phyloP scores from a whole-genome alignment of 139 green algal species.

The Picochlorum sp. region DNA sequence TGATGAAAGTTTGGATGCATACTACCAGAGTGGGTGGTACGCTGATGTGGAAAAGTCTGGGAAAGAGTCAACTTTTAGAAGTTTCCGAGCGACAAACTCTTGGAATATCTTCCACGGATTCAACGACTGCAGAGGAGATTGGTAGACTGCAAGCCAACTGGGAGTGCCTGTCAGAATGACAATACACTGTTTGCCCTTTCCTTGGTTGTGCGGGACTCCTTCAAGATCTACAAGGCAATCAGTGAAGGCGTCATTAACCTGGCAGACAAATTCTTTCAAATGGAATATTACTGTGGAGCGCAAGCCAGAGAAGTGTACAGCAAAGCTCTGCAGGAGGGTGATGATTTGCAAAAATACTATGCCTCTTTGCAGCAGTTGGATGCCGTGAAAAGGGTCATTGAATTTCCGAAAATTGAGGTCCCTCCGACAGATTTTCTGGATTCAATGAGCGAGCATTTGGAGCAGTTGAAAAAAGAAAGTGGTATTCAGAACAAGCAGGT shows the following conservation, averaged over 20 bases:
- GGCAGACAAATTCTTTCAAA: slow-evolving; percentile 90
- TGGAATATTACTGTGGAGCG: slow-evolving; percentile 61
- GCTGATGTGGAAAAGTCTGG: slow-evolving; percentile 30
- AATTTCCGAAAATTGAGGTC: slow-evolving; percentile 58
- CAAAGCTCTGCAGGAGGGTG: slow-evolving; percentile 51
- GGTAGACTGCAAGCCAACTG: slow-evolving; percentile 74
- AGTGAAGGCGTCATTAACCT: slow-evolving; percentile 93
- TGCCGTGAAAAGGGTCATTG: slow-evolving; percentile 24
- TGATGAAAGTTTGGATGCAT: slow-evolving; percentile 68
- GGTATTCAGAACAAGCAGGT: background rate
- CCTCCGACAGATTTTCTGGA: slow-evolving; percentile 76
- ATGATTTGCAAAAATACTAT: slow-evolving; percentile 44
- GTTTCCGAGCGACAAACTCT: slow-evolving; percentile 42
- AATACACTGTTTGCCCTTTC: slow-evolving; percentile 44
- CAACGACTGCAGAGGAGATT: slow-evolving; percentile 71
- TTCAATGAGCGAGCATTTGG: slow-evolving; percentile 79
- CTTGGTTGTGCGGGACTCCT: slow-evolving; percentile 32
- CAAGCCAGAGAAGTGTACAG: slow-evolving; percentile 73
- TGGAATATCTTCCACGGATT: slow-evolving; percentile 70
- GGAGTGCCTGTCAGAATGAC: slow-evolving; percentile 47
- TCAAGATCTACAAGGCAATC: slow-evolving; percentile 68
- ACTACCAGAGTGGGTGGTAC: slow-evolving; percentile 37
- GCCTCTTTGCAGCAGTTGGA: slow-evolving; percentile 13
- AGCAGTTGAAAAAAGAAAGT: background rate
- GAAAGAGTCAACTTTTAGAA: slow-evolving; percentile 15